These are phyloP conservation scores for Apodospora peruviana DNA, from an alignment of 495 filamentous ascomycete genomes.

Conservation along the genomic window DNA sequence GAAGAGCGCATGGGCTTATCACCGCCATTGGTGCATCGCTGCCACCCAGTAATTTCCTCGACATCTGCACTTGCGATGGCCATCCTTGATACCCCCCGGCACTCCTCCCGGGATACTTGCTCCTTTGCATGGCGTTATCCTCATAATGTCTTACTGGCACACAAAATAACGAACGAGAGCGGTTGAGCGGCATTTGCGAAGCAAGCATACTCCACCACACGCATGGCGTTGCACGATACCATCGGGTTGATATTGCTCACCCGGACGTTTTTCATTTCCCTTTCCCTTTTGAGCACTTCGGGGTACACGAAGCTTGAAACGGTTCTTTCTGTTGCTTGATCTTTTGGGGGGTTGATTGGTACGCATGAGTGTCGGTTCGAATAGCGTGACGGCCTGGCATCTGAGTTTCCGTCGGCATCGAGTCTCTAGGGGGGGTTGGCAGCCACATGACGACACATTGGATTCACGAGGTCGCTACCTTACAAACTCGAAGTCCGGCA, in stretches of 20 bases:
- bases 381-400: no score
- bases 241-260: slow-evolving; percentile 6
- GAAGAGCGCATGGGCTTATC: slow-evolving; percentile 96
- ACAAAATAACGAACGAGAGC: slow-evolving; percentile 3
- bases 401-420: no score
- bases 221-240: slow-evolving; percentile 31
- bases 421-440: no score
- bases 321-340: no score
- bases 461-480: no score
- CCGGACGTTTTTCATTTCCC: no score
- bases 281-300: neutral
- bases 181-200: slow-evolving; percentile 19
- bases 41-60: slow-evolving; percentile 43
- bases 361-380: no score
- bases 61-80: neutral
- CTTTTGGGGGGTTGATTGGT: no score
- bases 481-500: no score
- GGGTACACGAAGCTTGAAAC: neutral
- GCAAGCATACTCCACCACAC: slow-evolving; percentile 20
- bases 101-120: slow-evolving; percentile 23
- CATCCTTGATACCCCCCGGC: slow-evolving; percentile 32
- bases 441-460: no score
- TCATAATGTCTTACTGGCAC: slow-evolving; percentile 23
- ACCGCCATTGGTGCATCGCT: slow-evolving; percentile 94
- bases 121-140: slow-evolving; percentile 24